Evolutionary conservation across 176 grass and related monocot genomes (phyloP).

Genomic region (Neostapfia colusana): DNA sequence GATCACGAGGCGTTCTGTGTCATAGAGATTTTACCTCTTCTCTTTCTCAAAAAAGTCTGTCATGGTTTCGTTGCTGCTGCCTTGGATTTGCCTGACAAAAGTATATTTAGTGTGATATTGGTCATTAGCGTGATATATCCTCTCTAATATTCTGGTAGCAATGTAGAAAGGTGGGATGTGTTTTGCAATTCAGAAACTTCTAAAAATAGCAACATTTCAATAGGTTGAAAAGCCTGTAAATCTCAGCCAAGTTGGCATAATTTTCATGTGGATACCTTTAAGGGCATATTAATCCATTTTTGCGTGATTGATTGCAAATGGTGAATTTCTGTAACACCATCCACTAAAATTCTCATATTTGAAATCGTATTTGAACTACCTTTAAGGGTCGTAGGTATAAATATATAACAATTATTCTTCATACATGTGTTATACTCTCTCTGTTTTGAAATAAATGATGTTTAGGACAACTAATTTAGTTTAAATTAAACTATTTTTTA

Average conservation of each 20-base stretch:
- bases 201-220: neutral
- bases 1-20: conserved; percentile 69
- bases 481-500: too few species aligned
- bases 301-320: too few species aligned
- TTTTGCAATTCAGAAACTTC: neutral
- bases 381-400: too few species aligned
- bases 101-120: conserved; percentile 11
- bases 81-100: conserved; percentile 16
- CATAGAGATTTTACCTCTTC: conserved; percentile 20
- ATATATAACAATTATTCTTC: too few species aligned
- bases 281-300: too few species aligned
- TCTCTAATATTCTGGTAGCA: neutral
- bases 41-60: neutral
- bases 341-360: too few species aligned
- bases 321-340: too few species aligned
- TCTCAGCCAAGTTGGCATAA: neutral
- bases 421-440: too few species aligned
- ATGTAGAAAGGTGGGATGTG: neutral
- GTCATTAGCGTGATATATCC: neutral
- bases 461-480: too few species aligned
- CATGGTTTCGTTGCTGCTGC: conserved; percentile 4
- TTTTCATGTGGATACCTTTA: neutral
- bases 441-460: too few species aligned
- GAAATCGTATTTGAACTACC: too few species aligned
- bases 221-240: neutral